These are phyloP conservation scores for Penicillium vulpinum DNA, from an alignment of 2,329 filamentous ascomycete genomes.

Conservation along the genomic window DNA sequence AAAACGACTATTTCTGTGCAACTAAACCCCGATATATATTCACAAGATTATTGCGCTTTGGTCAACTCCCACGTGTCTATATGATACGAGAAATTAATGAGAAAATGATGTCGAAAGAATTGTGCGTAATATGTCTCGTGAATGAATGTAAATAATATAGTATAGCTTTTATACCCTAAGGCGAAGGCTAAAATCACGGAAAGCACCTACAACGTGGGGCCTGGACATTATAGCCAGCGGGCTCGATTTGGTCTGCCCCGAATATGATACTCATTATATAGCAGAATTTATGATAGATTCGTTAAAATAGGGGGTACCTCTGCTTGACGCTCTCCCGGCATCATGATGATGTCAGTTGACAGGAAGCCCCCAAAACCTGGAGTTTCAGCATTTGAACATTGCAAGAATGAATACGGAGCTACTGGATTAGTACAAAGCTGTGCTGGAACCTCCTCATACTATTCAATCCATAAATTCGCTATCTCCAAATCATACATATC, in stretches of 20 bases:
- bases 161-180: neutral
- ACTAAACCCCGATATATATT: neutral
- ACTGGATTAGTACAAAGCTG: neutral
- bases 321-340: neutral
- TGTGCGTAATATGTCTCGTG: neutral
- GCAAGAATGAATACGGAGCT: neutral
- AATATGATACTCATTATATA: neutral
- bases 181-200: neutral
- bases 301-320: neutral
- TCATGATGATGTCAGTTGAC: constrained; percentile 1
- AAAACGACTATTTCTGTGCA: too few species aligned
- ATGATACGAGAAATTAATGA: neutral
- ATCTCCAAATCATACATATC: neutral
- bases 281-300: neutral
- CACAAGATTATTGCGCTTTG: too few species aligned
- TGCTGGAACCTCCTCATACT: neutral
- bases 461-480: neutral
- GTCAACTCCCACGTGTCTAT: too few species aligned
- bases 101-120: neutral
- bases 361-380: neutral
- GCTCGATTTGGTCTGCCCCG: too few species aligned
- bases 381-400: neutral
- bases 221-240: too few species aligned
- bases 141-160: neutral
- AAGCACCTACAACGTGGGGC: too few species aligned